Conservation (phyloP, 257 asterid species). For the Nicotiana otophora region DNA sequence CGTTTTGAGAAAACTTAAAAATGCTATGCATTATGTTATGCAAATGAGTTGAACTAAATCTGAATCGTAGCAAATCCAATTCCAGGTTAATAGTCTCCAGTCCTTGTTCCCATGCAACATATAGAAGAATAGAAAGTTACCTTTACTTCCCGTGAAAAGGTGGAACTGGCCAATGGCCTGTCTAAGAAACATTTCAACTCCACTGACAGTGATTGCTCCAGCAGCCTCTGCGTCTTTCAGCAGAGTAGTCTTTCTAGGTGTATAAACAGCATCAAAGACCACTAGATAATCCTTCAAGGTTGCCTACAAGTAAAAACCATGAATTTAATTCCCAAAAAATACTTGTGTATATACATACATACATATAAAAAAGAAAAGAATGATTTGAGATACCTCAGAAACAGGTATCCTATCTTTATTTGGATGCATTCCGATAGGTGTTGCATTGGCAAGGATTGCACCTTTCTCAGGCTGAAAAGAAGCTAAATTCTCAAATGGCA, state of each 20-base stretch:
- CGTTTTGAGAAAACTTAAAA: neutral
- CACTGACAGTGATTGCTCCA: constrained; percentile 54
- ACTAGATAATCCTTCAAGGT: constrained; percentile 37
- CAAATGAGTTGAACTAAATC: neutral
- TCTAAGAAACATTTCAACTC: constrained; percentile 68
- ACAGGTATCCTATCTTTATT: constrained; percentile 48
- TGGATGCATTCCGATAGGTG: constrained; percentile 73
- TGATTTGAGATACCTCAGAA: constrained; percentile 25
- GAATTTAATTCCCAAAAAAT: neutral
- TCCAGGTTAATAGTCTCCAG: neutral
- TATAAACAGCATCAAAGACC: constrained; percentile 64
- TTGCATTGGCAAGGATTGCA: constrained; percentile 64
- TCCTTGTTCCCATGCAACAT: neutral
- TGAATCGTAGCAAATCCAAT: neutral
- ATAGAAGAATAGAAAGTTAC: constrained; percentile 13
- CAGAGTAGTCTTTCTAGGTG: constrained; percentile 48
- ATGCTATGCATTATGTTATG: neutral
- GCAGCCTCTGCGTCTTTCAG: constrained; percentile 58
- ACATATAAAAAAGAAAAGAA: neutral
- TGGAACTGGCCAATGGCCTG: constrained; percentile 59
- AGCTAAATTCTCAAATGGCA: constrained; percentile 32
- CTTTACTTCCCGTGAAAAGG: constrained; percentile 51
- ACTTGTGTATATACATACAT: neutral
- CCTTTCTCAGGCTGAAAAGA: constrained; percentile 51
- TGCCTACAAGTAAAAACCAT: constrained; percentile 12